Conservation (phyloP, 2,329 filamentous ascomycete genomes). For the Mycogone perniciosa region DNA sequence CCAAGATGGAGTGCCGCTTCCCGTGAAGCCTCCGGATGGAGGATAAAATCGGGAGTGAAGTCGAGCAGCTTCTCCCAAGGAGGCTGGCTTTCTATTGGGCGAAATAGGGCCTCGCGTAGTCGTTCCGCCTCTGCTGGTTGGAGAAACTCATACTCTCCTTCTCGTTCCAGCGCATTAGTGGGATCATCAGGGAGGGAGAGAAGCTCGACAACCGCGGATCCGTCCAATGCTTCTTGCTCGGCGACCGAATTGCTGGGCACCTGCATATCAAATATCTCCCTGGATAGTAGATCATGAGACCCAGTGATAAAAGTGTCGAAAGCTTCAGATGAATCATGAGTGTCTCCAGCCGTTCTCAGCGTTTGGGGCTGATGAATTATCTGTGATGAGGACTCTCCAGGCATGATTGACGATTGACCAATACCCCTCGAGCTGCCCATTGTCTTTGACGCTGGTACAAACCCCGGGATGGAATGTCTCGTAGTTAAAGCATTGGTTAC, state of each 20-base stretch:
- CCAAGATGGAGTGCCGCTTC: constrained; percentile 31
- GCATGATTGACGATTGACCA: not conserved
- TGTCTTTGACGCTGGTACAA: not conserved
- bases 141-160: constrained; percentile 19
- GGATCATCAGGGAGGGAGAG: constrained; percentile 24
- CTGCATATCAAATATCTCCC: constrained; percentile 16
- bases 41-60: constrained; percentile 42
- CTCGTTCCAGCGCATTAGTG: constrained; percentile 18
- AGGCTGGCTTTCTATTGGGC: constrained; percentile 8
- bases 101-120: constrained; percentile 35
- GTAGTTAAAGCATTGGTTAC: constrained; percentile 21
- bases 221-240: constrained; percentile 26
- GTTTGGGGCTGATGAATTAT: not conserved
- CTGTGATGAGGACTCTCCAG: not conserved
- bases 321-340: not conserved
- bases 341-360: not conserved
- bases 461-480: constrained; percentile 6
- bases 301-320: constrained; percentile 5
- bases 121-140: constrained; percentile 24
- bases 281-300: not conserved
- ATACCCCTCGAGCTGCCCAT: not conserved
- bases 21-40: constrained; percentile 16
- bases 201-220: constrained; percentile 30
- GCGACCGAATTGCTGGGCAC: constrained; percentile 20
- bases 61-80: constrained; percentile 44